Percentiles rank a stretch among this genome's conserved stretches.
These are phyloP conservation scores for Sarocladiaceae sp. DNA, from an alignment of 2,329 filamentous ascomycete genomes.

Conservation along the genomic window DNA sequence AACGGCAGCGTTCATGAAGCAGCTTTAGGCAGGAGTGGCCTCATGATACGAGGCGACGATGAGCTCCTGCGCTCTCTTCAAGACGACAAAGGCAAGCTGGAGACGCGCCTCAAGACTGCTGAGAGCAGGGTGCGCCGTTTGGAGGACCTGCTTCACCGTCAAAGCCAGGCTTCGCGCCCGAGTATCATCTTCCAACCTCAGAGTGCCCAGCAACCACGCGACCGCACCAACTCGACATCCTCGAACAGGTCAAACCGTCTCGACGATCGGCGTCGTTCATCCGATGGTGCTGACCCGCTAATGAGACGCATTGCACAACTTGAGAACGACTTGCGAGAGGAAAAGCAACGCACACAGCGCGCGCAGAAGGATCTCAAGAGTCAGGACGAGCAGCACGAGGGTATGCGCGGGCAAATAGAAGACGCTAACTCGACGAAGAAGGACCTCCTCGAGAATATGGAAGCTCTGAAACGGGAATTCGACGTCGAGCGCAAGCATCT, in stretches of 20 bases:
- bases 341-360: slow-evolving; percentile 60
- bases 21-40: slow-evolving; percentile 77
- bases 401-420: slow-evolving; percentile 64
- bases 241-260: slow-evolving; percentile 38
- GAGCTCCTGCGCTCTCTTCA: slow-evolving; percentile 72
- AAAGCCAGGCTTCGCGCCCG: slow-evolving; percentile 54
- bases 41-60: slow-evolving; percentile 81
- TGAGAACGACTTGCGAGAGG: slow-evolving; percentile 70
- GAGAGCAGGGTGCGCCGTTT: slow-evolving; percentile 85
- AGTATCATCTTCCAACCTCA: slow-evolving; percentile 50
- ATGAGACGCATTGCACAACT: slow-evolving; percentile 52
- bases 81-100: slow-evolving; percentile 71
- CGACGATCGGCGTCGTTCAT: slow-evolving; percentile 40
- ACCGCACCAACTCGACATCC: slow-evolving; percentile 42
- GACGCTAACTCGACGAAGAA: slow-evolving; percentile 89
- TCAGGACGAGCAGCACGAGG: slow-evolving; percentile 49
- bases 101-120: slow-evolving; percentile 71
- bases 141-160: slow-evolving; percentile 86
- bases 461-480: slow-evolving; percentile 85
- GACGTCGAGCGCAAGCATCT: slow-evolving; percentile 76
- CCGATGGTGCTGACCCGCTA: slow-evolving; percentile 40
- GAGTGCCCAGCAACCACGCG: slow-evolving; percentile 34
- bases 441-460: slow-evolving; percentile 90
- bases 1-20: slow-evolving; percentile 92
- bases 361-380: slow-evolving; percentile 65